Evolutionary conservation across 108 stramenopile genomes (phyloP).

Genomic region (Conticribra weissflogii): DNA sequence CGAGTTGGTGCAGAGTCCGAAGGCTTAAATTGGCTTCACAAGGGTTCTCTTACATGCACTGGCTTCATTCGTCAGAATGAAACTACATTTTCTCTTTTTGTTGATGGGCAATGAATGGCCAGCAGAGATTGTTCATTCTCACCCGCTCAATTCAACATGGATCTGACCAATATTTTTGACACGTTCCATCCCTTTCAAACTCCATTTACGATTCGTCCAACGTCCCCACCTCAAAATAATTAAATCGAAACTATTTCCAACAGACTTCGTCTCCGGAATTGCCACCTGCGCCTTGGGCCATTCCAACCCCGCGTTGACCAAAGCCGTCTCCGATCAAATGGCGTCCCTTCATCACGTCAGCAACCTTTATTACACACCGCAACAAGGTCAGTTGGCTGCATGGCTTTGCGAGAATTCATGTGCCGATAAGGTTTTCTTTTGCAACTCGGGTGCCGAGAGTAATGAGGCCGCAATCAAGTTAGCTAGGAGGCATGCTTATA

Average conservation of each 20-base stretch:
- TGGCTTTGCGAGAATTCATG: constrained; percentile 91
- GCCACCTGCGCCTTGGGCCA: constrained; percentile 96
- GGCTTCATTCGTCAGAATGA: no score
- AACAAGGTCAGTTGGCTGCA: constrained; percentile 89
- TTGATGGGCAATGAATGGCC: background rate
- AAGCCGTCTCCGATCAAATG: constrained; percentile 91
- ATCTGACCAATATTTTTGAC: background rate
- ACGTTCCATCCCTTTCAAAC: background rate
- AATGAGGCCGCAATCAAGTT: constrained; percentile 98
- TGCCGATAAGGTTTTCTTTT: constrained; percentile 97
- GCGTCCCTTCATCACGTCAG: constrained; percentile 84
- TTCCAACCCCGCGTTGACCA: constrained; percentile 73
- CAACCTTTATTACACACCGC: constrained; percentile 94
- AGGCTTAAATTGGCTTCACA: no score
- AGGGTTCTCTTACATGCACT: no score
- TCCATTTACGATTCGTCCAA: background rate
- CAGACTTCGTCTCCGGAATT: constrained; percentile 95
- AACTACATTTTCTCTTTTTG: background rate
- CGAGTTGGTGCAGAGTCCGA: no score
- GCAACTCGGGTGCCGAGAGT: constrained; percentile 97
- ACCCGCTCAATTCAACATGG: no score
- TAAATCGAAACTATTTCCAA: no score
- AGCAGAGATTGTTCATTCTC: no score
- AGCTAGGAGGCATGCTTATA: constrained; percentile 85
- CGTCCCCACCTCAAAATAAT: no score